Evolutionary conservation across 208 protist genomes (phyloP).

Genomic region (Trypanosoma caninum): DNA sequence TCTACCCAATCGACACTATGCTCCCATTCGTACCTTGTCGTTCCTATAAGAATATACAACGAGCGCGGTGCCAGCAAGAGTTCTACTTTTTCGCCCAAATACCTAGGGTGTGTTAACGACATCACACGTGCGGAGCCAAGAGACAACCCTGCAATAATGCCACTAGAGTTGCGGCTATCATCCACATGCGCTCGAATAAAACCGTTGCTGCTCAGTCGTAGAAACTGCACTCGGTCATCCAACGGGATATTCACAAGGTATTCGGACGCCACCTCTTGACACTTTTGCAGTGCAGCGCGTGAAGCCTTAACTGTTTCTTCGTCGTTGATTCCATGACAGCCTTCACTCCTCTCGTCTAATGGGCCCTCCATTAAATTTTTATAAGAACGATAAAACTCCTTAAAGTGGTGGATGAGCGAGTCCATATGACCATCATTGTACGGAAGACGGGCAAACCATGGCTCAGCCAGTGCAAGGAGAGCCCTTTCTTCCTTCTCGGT

Average conservation of each 20-base stretch:
- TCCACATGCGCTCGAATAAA: slow-evolving; percentile 82
- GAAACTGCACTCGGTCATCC: slow-evolving; percentile 82
- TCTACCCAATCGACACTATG: slow-evolving; percentile 78
- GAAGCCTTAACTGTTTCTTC: slow-evolving; percentile 18
- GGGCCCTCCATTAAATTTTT: slow-evolving; percentile 32
- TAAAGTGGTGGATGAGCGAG: slow-evolving; percentile 84
- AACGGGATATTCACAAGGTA: slow-evolving; percentile 72
- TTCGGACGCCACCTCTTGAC: slow-evolving; percentile 34
- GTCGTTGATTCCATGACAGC: slow-evolving; percentile 8
- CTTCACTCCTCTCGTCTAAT: not conserved
- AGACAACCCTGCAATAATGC: slow-evolving; percentile 71
- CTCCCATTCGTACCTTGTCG: slow-evolving; percentile 81
- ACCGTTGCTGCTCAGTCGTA: slow-evolving; percentile 66
- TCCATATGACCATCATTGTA: slow-evolving; percentile 76
- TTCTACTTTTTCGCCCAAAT: slow-evolving; percentile 60
- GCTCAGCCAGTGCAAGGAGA: slow-evolving; percentile 46
- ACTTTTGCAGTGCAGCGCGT: slow-evolving; percentile 33
- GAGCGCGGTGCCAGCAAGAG: slow-evolving; percentile 74
- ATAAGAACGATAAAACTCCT: slow-evolving; percentile 85
- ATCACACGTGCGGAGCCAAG: slow-evolving; percentile 73
- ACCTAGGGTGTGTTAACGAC: slow-evolving; percentile 71
- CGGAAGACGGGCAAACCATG: slow-evolving; percentile 72
- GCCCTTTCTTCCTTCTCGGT: slow-evolving; percentile 58
- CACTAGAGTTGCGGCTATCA: slow-evolving; percentile 79
- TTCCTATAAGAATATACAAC: slow-evolving; percentile 64